Conservation (phyloP, 2,329 filamentous ascomycete genomes). For the Macrophomina phaseolina region DNA sequence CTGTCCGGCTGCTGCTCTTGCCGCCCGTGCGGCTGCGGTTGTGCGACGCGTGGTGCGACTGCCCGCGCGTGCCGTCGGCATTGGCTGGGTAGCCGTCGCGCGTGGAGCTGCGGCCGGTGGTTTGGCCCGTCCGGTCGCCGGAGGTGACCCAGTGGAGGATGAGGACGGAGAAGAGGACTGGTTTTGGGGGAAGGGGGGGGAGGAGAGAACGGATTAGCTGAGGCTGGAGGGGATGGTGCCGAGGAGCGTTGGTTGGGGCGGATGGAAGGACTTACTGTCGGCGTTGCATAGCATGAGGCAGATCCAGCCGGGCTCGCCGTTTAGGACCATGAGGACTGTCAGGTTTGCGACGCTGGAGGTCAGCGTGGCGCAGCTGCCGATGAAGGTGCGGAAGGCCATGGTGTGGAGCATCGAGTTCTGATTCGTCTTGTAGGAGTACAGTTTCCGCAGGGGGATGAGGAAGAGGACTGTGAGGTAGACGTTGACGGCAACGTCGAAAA, state of each 20-base stretch:
- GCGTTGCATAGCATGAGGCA: constrained; percentile 22
- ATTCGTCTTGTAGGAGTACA: constrained; percentile 8
- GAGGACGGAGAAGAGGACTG: constrained; percentile 20
- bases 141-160: constrained; percentile 21
- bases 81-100: not conserved
- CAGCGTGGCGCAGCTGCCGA: constrained; percentile 12
- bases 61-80: not conserved
- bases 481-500: constrained; percentile 66
- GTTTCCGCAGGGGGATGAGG: constrained; percentile 59
- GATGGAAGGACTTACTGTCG: constrained; percentile 7
- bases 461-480: constrained; percentile 69
- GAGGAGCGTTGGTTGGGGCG: not conserved
- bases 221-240: no score
- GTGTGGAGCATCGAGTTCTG: constrained; percentile 2
- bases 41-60: not conserved
- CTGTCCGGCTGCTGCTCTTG: not conserved
- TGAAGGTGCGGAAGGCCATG: constrained; percentile 18
- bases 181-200: no score
- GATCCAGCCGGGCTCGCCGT: constrained; percentile 15
- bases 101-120: not conserved
- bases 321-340: constrained; percentile 15
- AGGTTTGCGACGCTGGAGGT: constrained; percentile 7
- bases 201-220: no score
- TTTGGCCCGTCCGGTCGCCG: constrained; percentile 10
- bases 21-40: not conserved